phyloP scores from a whole-genome alignment of 2,329 filamentous ascomycete genomes.

The Rhynchosporium graminicola region DNA sequence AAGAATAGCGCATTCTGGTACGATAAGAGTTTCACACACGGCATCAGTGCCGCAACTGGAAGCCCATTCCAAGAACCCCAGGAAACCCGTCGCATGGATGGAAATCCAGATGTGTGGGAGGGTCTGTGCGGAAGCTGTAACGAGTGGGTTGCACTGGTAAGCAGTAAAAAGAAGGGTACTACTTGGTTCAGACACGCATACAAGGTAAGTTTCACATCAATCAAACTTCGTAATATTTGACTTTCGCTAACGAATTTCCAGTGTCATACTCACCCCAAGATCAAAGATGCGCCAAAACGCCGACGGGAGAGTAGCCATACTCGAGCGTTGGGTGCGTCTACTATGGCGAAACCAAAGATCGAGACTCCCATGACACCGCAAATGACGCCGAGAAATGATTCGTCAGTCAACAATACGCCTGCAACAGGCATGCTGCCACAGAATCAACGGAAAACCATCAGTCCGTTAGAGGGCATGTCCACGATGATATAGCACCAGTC shows the following conservation, averaged over 20 bases:
- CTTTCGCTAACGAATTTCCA: conserved; percentile 21
- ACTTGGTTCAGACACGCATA: conserved; percentile 90
- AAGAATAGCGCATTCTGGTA: conserved; percentile 95
- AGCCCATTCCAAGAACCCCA: conserved; percentile 76
- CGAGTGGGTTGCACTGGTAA: conserved; percentile 79
- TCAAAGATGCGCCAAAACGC: conserved; percentile 70
- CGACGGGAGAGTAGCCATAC: conserved; percentile 61
- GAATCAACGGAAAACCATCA: conserved; percentile 39
- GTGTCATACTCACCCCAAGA: conserved; percentile 72
- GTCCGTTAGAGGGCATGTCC: conserved; percentile 44
- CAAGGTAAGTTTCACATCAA: conserved; percentile 58
- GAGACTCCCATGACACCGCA: conserved; percentile 51
- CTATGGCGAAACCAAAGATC: conserved; percentile 50
- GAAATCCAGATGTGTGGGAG: conserved; percentile 80
- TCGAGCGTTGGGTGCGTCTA: conserved; percentile 41
- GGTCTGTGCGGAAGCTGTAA: conserved; percentile 76
- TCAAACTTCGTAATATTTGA: background rate
- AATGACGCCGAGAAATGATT: conserved; percentile 41
- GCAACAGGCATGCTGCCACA: conserved; percentile 25
- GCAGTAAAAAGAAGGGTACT: conserved; percentile 89
- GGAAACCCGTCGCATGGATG: conserved; percentile 73
- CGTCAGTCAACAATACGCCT: conserved; percentile 44
- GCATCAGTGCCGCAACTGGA: conserved; percentile 80
- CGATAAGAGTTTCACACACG: conserved; percentile 87
- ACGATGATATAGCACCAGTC: conserved; percentile 49